These are phyloP conservation scores for Lachnellula subtilissima DNA, from an alignment of 2,329 filamentous ascomycete species.

Conservation along the genomic window DNA sequence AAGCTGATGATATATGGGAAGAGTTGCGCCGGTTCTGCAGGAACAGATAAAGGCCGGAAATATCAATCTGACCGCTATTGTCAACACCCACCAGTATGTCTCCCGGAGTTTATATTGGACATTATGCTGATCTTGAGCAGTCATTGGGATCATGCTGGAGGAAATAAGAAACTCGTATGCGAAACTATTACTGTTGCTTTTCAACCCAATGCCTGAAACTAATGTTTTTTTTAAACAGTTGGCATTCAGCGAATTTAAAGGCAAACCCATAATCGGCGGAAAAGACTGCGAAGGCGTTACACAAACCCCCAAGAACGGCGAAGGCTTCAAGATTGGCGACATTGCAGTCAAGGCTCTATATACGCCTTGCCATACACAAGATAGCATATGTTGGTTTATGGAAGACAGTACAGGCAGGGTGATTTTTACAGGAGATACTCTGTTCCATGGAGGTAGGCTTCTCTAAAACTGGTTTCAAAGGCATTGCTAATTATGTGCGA, in stretches of 20 bases:
- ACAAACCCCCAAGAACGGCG: slow-evolving; percentile 67
- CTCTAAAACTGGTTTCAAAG: neutral
- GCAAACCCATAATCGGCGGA: slow-evolving; percentile 74
- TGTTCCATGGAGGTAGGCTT: slow-evolving; percentile 79
- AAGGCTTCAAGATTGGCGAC: slow-evolving; percentile 75
- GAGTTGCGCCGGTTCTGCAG: slow-evolving; percentile 62
- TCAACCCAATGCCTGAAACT: neutral
- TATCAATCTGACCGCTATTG: slow-evolving; percentile 81
- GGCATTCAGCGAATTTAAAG: slow-evolving; percentile 24
- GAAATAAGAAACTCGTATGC: slow-evolving; percentile 74
- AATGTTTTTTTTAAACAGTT: slow-evolving; percentile 13
- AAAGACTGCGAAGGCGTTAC: slow-evolving; percentile 80
- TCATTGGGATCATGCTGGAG: slow-evolving; percentile 91
- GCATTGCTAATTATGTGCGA: neutral
- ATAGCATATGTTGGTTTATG: slow-evolving; percentile 94
- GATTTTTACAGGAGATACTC: slow-evolving; percentile 93
- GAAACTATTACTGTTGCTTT: neutral
- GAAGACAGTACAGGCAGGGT: slow-evolving; percentile 72
- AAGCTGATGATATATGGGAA: slow-evolving; percentile 28
- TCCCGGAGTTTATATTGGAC: neutral
- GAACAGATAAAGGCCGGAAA: slow-evolving; percentile 64
- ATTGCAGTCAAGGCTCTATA: slow-evolving; percentile 85
- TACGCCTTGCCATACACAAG: slow-evolving; percentile 96
- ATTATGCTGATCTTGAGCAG: slow-evolving; percentile 41
- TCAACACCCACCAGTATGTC: slow-evolving; percentile 94